These are phyloP conservation scores for Globisporangium spinosum DNA, from an alignment of 352 stramenopile genomes.

Conservation along the genomic window DNA sequence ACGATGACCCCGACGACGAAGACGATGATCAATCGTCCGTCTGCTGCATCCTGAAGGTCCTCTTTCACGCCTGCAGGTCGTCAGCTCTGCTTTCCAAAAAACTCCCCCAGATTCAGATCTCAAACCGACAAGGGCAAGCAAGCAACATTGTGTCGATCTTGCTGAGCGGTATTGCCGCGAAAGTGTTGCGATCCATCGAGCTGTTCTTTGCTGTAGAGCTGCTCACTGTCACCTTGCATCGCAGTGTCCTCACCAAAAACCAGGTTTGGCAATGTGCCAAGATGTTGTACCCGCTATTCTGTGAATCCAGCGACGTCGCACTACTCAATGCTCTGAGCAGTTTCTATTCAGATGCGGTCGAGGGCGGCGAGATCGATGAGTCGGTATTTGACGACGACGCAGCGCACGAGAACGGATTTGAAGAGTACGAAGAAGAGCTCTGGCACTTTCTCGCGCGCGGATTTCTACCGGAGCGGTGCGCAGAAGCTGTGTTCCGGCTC, in stretches of 20 bases:
- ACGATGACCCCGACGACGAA: conserved; percentile 40
- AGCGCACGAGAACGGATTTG: conserved; percentile 15
- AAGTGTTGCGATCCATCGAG: conserved; percentile 40
- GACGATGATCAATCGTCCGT: conserved; percentile 65
- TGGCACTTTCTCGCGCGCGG: conserved; percentile 51
- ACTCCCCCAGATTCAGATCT: conserved; percentile 25
- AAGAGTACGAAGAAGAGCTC: conserved; percentile 30
- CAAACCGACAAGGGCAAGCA: conserved; percentile 16
- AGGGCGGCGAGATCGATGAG: conserved; percentile 44
- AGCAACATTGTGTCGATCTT: conserved; percentile 47
- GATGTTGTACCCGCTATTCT: conserved; percentile 42
- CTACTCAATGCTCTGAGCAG: conserved; percentile 52
- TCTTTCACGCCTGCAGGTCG: conserved; percentile 58
- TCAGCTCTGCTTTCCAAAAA: conserved; percentile 67
- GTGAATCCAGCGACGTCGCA: conserved; percentile 28
- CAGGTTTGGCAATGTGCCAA: conserved; percentile 54
- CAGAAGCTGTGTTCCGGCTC: conserved; percentile 42
- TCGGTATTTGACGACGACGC: conserved; percentile 22
- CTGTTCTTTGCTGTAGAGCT: conserved; percentile 66
- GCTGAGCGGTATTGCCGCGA: conserved; percentile 24
- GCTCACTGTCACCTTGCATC: conserved; percentile 54
- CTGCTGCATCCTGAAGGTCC: conserved; percentile 71
- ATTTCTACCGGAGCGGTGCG: conserved; percentile 28
- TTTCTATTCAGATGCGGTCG: conserved; percentile 65
- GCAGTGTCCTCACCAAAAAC: conserved; percentile 40